Conservation (phyloP, 2,329 filamentous ascomycete genomes). For the Aspergillus glaucus region DNA sequence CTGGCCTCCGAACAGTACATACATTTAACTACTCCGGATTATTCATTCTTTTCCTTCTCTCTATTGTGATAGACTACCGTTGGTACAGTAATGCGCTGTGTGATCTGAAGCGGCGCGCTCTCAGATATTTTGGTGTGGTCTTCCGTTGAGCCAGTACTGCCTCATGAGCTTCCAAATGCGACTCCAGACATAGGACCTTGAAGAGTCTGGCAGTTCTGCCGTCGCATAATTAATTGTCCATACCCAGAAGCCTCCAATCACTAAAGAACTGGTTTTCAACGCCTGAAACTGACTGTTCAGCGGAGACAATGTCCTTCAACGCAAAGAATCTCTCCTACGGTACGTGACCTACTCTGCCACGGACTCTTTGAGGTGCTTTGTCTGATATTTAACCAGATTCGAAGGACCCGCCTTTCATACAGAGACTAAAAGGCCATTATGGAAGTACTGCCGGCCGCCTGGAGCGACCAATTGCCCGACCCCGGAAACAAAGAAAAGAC, state of each 20-base stretch:
- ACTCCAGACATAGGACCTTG: not conserved
- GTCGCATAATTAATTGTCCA: not conserved
- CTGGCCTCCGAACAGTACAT: not conserved
- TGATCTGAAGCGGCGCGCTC: not conserved
- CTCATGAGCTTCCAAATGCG: not conserved
- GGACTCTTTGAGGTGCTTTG: not conserved
- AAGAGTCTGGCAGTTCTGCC: not conserved
- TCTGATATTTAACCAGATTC: conserved; percentile 24
- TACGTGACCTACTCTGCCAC: conserved; percentile 12
- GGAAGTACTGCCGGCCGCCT: conserved; percentile 30
- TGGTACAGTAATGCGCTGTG: not conserved
- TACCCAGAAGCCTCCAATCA: not conserved
- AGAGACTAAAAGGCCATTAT: conserved; percentile 35
- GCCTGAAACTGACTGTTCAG: not conserved
- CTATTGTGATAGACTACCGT: not conserved
- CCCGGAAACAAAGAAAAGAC: conserved; percentile 29
- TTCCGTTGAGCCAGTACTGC: not conserved
- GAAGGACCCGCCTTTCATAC: conserved; percentile 39
- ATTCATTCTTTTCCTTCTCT: not conserved
- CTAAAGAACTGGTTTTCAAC: not conserved
- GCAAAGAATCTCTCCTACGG: conserved; percentile 40
- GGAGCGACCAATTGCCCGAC: conserved; percentile 30
- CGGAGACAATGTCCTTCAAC: conserved; percentile 33
- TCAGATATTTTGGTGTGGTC: not conserved
- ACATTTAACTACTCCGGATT: not conserved